A percentile compares a stretch with the other conserved stretches of the same genome.
These are phyloP conservation scores for Circinella umbellata DNA, from an alignment of 371 early-diverging fungal species.

Conservation along the genomic window DNA sequence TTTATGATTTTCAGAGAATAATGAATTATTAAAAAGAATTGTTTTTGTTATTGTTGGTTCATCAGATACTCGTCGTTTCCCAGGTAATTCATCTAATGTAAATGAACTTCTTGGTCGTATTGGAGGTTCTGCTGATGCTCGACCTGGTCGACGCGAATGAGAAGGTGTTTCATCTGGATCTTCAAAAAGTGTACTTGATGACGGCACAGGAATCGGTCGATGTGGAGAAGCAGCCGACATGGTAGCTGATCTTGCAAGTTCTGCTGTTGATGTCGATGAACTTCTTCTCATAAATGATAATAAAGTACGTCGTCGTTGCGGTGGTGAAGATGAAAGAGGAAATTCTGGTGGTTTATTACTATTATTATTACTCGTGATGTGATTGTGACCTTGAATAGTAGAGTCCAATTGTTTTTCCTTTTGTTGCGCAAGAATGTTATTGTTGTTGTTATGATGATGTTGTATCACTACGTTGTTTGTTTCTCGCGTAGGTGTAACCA, in stretches of 20 bases:
- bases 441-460: background rate
- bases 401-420: background rate
- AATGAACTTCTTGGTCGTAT: slow-evolving; percentile 7
- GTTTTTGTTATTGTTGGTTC: slow-evolving; percentile 4
- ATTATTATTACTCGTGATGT: too few relatives aligned
- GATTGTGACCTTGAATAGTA: too few relatives aligned
- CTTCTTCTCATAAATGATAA: slow-evolving; percentile 37
- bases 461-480: background rate
- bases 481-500: slow-evolving; percentile 2
- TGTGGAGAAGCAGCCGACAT: slow-evolving; percentile 5
- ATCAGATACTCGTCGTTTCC: slow-evolving; percentile 8
- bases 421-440: background rate
- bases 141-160: background rate
- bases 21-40: too few relatives aligned
- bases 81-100: background rate
- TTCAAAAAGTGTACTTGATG: slow-evolving; percentile 42
- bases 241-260: slow-evolving; percentile 14
- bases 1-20: background rate
- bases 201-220: slow-evolving; percentile 32
- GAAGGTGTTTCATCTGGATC: slow-evolving; percentile 41
- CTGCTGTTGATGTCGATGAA: slow-evolving; percentile 9
- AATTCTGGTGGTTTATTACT: too few relatives aligned
- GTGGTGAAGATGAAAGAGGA: background rate
- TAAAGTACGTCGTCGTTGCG: slow-evolving; percentile 28
- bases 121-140: slow-evolving; percentile 12